These are phyloP conservation scores for Solanum okadae DNA, from an alignment of 257 asterid species.

Conservation along the genomic window DNA sequence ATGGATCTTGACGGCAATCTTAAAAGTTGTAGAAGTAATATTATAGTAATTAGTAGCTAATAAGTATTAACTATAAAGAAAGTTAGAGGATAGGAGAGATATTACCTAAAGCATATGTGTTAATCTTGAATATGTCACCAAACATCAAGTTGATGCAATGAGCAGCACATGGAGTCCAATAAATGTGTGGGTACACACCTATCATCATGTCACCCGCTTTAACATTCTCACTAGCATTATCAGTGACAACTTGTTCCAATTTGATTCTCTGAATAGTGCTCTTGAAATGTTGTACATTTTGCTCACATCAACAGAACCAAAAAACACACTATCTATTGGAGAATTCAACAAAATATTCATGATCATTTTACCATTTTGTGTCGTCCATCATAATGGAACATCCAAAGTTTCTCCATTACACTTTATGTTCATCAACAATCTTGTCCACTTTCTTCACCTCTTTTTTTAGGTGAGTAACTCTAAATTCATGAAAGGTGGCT, in stretches of 20 bases:
- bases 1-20: neutral
- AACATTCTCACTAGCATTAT: neutral
- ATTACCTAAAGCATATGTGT: neutral
- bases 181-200: neutral
- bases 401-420: neutral
- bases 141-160: neutral
- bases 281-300: neutral
- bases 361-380: neutral
- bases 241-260: neutral
- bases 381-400: neutral
- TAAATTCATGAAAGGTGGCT: neutral
- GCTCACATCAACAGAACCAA: neutral
- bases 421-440: neutral
- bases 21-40: neutral
- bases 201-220: neutral
- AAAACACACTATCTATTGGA: neutral
- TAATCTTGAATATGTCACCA: neutral
- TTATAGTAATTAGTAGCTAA: neutral
- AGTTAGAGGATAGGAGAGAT: neutral
- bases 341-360: neutral
- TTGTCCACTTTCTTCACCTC: neutral
- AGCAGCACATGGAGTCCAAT: neutral
- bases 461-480: neutral
- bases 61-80: too few species aligned
- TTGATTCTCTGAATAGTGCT: neutral